A percentile compares a stretch with the other conserved stretches of the same genome.
Evolutionary conservation across 768 basidiomycete species (phyloP).

Genomic region (Phallus indusiatus): DNA sequence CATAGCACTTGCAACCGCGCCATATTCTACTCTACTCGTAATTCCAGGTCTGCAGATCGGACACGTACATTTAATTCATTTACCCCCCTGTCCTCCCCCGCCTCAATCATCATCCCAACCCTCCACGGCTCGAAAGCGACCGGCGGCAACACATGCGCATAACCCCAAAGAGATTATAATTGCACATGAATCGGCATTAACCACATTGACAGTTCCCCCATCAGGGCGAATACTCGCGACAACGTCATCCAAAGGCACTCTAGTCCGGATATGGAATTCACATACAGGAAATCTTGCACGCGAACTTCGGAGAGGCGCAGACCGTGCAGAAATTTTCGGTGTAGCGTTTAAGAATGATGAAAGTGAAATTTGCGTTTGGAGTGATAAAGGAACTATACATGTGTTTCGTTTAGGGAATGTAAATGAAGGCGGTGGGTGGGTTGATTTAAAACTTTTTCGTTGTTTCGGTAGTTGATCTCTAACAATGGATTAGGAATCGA

Average conservation of each 20-base stretch:
- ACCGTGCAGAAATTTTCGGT: slow-evolving; percentile 87
- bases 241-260: slow-evolving; percentile 72
- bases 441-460: slow-evolving; percentile 14
- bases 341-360: slow-evolving; percentile 84
- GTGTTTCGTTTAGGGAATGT: slow-evolving; percentile 58
- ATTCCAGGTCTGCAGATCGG: slow-evolving; percentile 82
- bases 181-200: slow-evolving; percentile 73
- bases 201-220: slow-evolving; percentile 65
- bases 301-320: slow-evolving; percentile 78
- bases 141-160: slow-evolving; percentile 47
- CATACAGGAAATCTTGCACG: slow-evolving; percentile 60
- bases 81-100: slow-evolving; percentile 64
- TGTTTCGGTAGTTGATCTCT: not conserved
- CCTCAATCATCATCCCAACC: slow-evolving; percentile 49
- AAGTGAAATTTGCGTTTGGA: slow-evolving; percentile 82
- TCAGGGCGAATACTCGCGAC: slow-evolving; percentile 79
- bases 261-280: slow-evolving; percentile 83
- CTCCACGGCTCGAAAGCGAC: slow-evolving; percentile 38
- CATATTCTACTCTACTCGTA: slow-evolving; percentile 71
- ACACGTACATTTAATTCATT: slow-evolving; percentile 79
- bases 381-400: slow-evolving; percentile 92
- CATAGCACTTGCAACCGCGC: slow-evolving; percentile 68
- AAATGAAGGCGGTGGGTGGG: slow-evolving; percentile 57
- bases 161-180: slow-evolving; percentile 72
- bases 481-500: slow-evolving; percentile 48